A percentile compares a stretch with the other conserved stretches of the same genome.
Evolutionary conservation across 1,284 basidiomycete species (phyloP).

Genomic region (Apiotrichum domesticum): DNA sequence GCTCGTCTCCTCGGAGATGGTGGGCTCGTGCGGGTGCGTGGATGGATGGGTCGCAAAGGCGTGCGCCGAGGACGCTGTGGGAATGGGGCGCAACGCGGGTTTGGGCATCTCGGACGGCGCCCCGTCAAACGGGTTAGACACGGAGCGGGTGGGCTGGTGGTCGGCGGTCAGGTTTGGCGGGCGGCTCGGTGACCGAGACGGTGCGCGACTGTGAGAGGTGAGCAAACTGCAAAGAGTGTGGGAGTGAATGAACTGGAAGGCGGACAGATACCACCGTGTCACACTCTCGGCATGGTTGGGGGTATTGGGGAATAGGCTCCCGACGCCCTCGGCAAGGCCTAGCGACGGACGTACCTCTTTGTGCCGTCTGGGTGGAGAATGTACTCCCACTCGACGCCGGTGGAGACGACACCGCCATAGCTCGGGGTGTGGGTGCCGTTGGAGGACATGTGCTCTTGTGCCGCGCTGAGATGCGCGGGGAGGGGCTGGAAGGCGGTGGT

Average conservation of each 20-base stretch:
- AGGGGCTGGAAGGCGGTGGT: constrained; percentile 34
- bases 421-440: constrained; percentile 51
- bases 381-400: constrained; percentile 45
- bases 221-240: not conserved
- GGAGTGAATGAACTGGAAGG: not conserved
- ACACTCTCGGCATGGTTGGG: not conserved
- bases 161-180: constrained; percentile 16
- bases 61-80: constrained; percentile 14
- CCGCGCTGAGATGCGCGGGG: constrained; percentile 34
- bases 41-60: constrained; percentile 17
- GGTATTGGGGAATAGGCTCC: not conserved
- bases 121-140: constrained; percentile 15
- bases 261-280: not conserved
- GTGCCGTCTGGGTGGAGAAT: constrained; percentile 34
- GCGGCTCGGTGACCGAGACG: constrained; percentile 39
- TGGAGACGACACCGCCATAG: constrained; percentile 55
- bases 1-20: constrained; percentile 33
- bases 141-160: constrained; percentile 10
- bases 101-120: not conserved
- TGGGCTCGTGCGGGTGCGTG: constrained; percentile 30
- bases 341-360: constrained; percentile 30
- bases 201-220: constrained; percentile 24
- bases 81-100: constrained; percentile 6
- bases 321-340: not conserved
- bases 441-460: constrained; percentile 23